Percentiles rank a stretch among this genome's conserved stretches.
These are phyloP conservation scores for Nakaseomyces sp. DNA, from an alignment of 1,139 yeast genomes.

Conservation along the genomic window DNA sequence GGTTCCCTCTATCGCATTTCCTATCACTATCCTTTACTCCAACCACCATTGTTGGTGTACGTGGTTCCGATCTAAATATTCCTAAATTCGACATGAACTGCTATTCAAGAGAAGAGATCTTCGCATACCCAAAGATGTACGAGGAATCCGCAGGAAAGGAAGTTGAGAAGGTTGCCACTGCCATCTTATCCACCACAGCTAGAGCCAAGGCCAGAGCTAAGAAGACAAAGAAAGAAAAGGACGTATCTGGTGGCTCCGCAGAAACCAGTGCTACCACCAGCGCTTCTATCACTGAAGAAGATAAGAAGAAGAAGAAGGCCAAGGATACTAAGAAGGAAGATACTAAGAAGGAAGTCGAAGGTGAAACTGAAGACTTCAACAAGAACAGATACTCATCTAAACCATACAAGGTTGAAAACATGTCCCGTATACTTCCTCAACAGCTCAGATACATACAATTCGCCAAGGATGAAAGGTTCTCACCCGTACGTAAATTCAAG, in stretches of 20 bases:
- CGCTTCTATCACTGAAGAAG: conserved; percentile 19
- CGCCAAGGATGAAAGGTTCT: conserved; percentile 64
- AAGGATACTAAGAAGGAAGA: conserved; percentile 32
- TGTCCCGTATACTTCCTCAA: conserved; percentile 85
- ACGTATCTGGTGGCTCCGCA: conserved; percentile 7
- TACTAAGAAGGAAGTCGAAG: conserved; percentile 23
- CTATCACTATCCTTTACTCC: conserved; percentile 87
- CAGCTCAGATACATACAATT: conserved; percentile 81
- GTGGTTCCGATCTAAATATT: conserved; percentile 66
- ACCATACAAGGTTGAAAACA: conserved; percentile 63
- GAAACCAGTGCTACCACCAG: not conserved
- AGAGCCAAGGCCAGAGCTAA: conserved; percentile 89
- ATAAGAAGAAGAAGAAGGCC: conserved; percentile 31
- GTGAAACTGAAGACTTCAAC: conserved; percentile 29
- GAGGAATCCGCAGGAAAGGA: conserved; percentile 76
- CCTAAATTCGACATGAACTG: conserved; percentile 80
- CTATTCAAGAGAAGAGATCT: conserved; percentile 68
- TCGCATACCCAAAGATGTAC: conserved; percentile 83
- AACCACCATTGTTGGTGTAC: conserved; percentile 81
- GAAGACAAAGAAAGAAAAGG: conserved; percentile 54
- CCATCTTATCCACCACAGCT: conserved; percentile 87
- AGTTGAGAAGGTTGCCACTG: conserved; percentile 85
- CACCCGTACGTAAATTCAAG: conserved; percentile 73
- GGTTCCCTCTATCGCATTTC: conserved; percentile 97
- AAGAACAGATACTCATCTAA: conserved; percentile 41